phyloP scores from a whole-genome alignment of 1,284 basidiomycete species.

The Leccinum pallidistipes region DNA sequence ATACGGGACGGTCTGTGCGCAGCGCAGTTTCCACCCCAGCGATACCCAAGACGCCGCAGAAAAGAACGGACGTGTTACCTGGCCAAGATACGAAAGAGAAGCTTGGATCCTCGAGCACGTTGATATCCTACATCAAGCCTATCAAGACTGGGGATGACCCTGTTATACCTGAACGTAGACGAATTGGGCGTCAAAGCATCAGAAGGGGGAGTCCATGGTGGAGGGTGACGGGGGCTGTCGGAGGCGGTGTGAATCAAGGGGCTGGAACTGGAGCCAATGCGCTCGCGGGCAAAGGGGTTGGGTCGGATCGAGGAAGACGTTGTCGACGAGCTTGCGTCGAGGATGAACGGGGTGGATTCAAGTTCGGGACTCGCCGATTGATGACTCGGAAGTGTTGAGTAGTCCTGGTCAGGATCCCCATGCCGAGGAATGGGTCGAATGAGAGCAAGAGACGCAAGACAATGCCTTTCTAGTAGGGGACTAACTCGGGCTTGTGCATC shows the following conservation, averaged over 20 bases:
- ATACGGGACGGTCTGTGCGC: slow-evolving; percentile 33
- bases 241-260: slow-evolving; percentile 14
- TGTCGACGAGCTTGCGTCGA: slow-evolving; percentile 76
- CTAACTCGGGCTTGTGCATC: too few species aligned
- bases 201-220: slow-evolving; percentile 31
- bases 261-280: slow-evolving; percentile 19
- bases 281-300: slow-evolving; percentile 46
- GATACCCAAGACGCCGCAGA: slow-evolving; percentile 30
- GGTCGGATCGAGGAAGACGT: slow-evolving; percentile 90
- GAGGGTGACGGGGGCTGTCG: slow-evolving; percentile 7
- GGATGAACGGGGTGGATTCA: slow-evolving; percentile 71
- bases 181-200: slow-evolving; percentile 56
- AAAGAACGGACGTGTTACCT: slow-evolving; percentile 23
- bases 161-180: slow-evolving; percentile 44
- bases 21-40: slow-evolving; percentile 27
- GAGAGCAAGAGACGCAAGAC: too few species aligned
- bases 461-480: too few species aligned
- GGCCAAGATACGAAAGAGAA: slow-evolving; percentile 21
- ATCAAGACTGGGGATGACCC: slow-evolving; percentile 47
- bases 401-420: too few species aligned
- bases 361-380: too few species aligned
- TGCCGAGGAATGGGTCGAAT: too few species aligned
- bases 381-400: too few species aligned
- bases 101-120: slow-evolving; percentile 49
- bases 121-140: slow-evolving; percentile 54